These are phyloP conservation scores for Eucalyptus pauciflora DNA, from an alignment of 345 rosid species.

Conservation along the genomic window DNA sequence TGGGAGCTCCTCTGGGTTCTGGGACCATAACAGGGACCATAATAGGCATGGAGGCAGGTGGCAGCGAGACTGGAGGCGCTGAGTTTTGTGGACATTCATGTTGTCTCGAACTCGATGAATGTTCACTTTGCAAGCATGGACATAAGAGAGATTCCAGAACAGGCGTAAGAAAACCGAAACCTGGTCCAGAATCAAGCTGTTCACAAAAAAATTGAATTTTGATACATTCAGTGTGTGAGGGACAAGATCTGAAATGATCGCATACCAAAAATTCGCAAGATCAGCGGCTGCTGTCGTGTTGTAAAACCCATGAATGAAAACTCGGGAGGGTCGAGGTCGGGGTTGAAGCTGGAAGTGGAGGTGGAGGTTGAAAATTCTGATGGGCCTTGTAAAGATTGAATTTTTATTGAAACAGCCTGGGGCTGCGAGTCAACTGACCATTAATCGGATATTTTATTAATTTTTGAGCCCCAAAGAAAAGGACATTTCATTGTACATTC, in stretches of 20 bases:
- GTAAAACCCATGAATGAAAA: neutral
- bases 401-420: neutral
- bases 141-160: neutral
- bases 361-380: neutral
- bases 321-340: neutral
- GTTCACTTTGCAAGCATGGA: neutral
- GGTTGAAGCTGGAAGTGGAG: neutral
- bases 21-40: constrained; percentile 15
- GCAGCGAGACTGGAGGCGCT: constrained; percentile 33
- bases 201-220: neutral
- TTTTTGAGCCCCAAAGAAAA: neutral
- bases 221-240: neutral
- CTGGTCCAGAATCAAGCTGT: neutral
- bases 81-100: neutral
- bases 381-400: neutral
- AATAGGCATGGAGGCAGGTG: constrained; percentile 30
- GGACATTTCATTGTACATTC: neutral
- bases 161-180: neutral
- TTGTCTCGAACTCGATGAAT: neutral
- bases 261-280: neutral
- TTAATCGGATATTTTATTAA: neutral
- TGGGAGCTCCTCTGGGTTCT: constrained; percentile 21
- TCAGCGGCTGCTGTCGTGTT: neutral
- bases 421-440: neutral
- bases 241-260: neutral